phyloP scores from a whole-genome alignment of 768 basidiomycete species.

The Termitomyces sp. region DNA sequence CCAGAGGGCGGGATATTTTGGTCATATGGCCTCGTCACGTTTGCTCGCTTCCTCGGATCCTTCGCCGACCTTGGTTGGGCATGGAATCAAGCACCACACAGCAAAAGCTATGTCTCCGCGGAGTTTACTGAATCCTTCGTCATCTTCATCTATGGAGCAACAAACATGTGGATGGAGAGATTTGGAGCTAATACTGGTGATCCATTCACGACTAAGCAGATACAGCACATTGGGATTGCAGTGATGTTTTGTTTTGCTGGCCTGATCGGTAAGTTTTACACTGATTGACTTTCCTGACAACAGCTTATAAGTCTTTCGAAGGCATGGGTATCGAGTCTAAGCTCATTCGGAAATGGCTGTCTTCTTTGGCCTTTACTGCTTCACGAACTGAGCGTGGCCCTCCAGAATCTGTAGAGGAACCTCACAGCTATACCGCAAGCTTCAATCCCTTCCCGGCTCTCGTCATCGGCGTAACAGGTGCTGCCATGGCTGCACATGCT shows the following conservation, averaged over 20 bases:
- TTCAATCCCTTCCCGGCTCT: constrained; percentile 94
- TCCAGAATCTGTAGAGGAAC: constrained; percentile 52
- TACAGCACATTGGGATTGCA: constrained; percentile 94
- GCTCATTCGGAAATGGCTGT: constrained; percentile 67
- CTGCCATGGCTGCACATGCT: constrained; percentile 89
- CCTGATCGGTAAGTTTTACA: constrained; percentile 45
- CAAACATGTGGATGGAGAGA: constrained; percentile 97
- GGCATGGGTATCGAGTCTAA: constrained; percentile 85
- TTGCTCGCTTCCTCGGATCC: constrained; percentile 92
- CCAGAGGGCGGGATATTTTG: constrained; percentile 90
- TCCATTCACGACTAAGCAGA: constrained; percentile 85
- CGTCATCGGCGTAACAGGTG: constrained; percentile 89
- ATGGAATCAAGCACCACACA: constrained; percentile 73
- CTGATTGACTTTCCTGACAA: not conserved
- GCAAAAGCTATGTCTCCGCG: constrained; percentile 47
- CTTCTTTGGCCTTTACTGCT: constrained; percentile 41
- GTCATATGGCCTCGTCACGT: constrained; percentile 83
- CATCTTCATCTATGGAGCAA: constrained; percentile 84
- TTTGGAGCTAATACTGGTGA: constrained; percentile 78
- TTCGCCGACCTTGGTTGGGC: constrained; percentile 90
- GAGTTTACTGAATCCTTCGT: constrained; percentile 76
- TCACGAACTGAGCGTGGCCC: constrained; percentile 21
- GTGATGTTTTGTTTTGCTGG: constrained; percentile 98
- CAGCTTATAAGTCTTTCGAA: constrained; percentile 1
- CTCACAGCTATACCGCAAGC: constrained; percentile 66